Evolutionary conservation across 169 alveolate species (phyloP).

Genomic region (Plasmodium relictum): DNA sequence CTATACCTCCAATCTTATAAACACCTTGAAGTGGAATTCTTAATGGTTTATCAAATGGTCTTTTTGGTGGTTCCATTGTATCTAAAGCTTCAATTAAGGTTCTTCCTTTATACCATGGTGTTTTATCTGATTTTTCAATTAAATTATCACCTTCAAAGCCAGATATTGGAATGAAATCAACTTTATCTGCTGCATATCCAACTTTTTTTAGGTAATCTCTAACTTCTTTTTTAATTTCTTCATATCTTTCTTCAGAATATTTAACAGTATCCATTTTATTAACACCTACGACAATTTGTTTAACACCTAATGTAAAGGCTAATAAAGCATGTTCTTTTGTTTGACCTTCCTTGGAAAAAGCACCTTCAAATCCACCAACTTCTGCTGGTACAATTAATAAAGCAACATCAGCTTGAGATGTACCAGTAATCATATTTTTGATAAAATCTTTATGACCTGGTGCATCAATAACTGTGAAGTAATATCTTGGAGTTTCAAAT

Average conservation of each 20-base stretch:
- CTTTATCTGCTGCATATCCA: constrained; percentile 97
- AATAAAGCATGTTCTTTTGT: constrained; percentile 99
- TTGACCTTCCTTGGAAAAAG: constrained; percentile 96
- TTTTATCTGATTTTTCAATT: constrained; percentile 95
- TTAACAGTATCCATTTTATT: constrained; percentile 99
- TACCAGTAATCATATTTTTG: constrained; percentile 99
- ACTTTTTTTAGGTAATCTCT: constrained; percentile 95
- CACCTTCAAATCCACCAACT: constrained; percentile 99
- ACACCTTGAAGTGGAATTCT: constrained; percentile 98
- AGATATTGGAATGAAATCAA: constrained; percentile 98
- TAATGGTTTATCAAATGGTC: constrained; percentile 97
- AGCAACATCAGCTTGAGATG: constrained; percentile 99
- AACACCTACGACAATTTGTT: constrained; percentile 98
- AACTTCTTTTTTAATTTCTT: constrained; percentile 97
- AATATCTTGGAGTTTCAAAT: constrained; percentile 96
- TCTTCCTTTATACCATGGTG: constrained; percentile 99
- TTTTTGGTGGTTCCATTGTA: constrained; percentile 96
- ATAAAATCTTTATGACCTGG: constrained; percentile 99
- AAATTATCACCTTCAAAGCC: constrained; percentile 99
- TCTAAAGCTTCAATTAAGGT: constrained; percentile 97
- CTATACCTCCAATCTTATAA: constrained; percentile 99
- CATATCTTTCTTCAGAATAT: constrained; percentile 96
- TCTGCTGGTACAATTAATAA: constrained; percentile 98
- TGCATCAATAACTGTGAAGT: constrained; percentile 99
- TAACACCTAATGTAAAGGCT: constrained; percentile 99